A percentile compares a stretch with the other conserved stretches of the same genome.
These are phyloP conservation scores for Colletotrichum tamarilloi DNA, from an alignment of 2,329 filamentous ascomycete species.

Conservation along the genomic window DNA sequence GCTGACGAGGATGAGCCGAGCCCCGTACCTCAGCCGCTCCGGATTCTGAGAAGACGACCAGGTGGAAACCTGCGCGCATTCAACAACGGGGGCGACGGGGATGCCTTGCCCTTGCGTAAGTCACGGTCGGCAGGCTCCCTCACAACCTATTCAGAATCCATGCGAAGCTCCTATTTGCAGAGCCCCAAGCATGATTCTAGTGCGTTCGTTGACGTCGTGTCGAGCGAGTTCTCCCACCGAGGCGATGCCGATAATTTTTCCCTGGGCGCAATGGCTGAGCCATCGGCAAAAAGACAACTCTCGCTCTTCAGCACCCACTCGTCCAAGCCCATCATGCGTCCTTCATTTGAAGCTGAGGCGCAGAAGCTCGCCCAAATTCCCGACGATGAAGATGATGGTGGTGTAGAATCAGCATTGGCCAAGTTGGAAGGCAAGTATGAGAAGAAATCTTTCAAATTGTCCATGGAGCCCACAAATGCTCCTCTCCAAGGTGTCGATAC, in stretches of 20 bases:
- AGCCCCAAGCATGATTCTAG: slow-evolving; percentile 52
- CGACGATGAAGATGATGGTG: slow-evolving; percentile 86
- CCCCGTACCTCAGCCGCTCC: slow-evolving; percentile 62
- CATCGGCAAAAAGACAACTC: slow-evolving; percentile 53
- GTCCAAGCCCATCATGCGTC: slow-evolving; percentile 71
- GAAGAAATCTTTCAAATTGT: slow-evolving; percentile 58
- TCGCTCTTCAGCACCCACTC: slow-evolving; percentile 72
- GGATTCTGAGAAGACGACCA: slow-evolving; percentile 76
- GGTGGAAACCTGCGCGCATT: slow-evolving; percentile 80
- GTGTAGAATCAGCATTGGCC: slow-evolving; percentile 89
- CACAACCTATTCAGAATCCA: slow-evolving; percentile 69
- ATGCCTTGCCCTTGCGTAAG: slow-evolving; percentile 59
- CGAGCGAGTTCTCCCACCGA: slow-evolving; percentile 52
- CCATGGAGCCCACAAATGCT: slow-evolving; percentile 49
- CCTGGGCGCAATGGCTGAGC: slow-evolving; percentile 67
- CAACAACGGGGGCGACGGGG: slow-evolving; percentile 72
- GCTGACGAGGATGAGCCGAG: slow-evolving; percentile 55
- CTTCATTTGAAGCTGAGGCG: slow-evolving; percentile 90
- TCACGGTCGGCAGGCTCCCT: slow-evolving; percentile 70
- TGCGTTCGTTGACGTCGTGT: slow-evolving; percentile 57
- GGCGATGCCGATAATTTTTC: slow-evolving; percentile 63
- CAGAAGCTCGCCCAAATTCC: slow-evolving; percentile 89
- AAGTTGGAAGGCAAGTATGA: slow-evolving; percentile 92
- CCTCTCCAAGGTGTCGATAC: slow-evolving; percentile 32
- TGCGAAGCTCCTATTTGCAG: slow-evolving; percentile 67